phyloP scores from a whole-genome alignment of 257 asterid genomes.

The Nicotiana obtusifolia region DNA sequence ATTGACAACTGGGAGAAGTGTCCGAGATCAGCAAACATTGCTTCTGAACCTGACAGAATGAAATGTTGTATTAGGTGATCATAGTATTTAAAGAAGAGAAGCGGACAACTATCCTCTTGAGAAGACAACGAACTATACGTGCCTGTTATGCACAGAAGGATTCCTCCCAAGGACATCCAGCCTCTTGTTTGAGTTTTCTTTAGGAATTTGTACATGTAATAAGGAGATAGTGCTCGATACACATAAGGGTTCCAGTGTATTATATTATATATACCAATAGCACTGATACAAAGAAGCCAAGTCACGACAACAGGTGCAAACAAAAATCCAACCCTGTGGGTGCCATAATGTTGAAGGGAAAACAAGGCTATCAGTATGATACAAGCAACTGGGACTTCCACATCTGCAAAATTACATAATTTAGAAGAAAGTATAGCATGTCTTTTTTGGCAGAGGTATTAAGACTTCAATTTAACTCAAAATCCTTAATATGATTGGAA shows the following conservation, averaged over 20 bases:
- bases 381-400: conserved; percentile 80
- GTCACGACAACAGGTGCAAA: conserved; percentile 81
- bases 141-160: conserved; percentile 84
- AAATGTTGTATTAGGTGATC: not conserved
- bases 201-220: conserved; percentile 77
- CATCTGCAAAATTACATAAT: conserved; percentile 53
- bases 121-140: not conserved
- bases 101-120: not conserved
- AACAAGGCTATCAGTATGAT: conserved; percentile 71
- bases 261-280: conserved; percentile 73
- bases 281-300: conserved; percentile 84
- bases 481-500: not conserved
- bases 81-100: not conserved
- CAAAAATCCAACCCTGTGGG: conserved; percentile 93
- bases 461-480: no score
- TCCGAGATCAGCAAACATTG: conserved; percentile 96
- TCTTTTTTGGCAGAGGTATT: not conserved
- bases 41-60: conserved; percentile 75
- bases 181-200: conserved; percentile 74
- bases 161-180: conserved; percentile 94
- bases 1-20: conserved; percentile 87
- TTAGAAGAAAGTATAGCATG: conserved; percentile 8
- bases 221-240: conserved; percentile 72
- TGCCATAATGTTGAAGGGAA: conserved; percentile 93
- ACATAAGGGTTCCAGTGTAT: conserved; percentile 74